A percentile compares a stretch with the other conserved stretches of the same genome.
These are phyloP conservation scores for Magnolia changhungtana DNA, from an alignment of 164 flowering plant genomes.

Conservation along the genomic window DNA sequence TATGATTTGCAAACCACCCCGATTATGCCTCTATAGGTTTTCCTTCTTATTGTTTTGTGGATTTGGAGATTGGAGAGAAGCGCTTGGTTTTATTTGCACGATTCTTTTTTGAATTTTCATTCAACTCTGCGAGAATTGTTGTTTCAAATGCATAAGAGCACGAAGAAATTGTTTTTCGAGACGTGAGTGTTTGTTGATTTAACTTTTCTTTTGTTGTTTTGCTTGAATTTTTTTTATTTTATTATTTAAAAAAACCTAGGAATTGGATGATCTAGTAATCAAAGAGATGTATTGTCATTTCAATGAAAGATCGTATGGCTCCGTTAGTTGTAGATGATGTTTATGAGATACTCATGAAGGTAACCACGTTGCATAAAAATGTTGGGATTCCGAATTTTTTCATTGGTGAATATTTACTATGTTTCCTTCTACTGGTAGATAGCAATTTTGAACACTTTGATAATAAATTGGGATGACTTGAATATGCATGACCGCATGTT, in stretches of 20 bases:
- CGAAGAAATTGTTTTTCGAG: conserved; percentile 86
- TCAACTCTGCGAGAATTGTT: conserved; percentile 92
- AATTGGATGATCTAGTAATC: conserved; percentile 35
- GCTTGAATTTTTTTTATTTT: no score
- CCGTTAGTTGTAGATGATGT: conserved; percentile 93
- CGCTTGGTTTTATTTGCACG: neutral
- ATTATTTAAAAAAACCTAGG: no score
- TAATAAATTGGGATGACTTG: no score
- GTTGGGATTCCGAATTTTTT: no score
- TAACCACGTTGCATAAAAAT: conserved; percentile 12
- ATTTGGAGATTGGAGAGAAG: no score
- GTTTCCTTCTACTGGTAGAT: no score
- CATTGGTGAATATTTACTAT: no score
- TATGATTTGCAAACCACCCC: conserved; percentile 92
- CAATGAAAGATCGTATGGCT: conserved; percentile 77
- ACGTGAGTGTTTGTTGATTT: conserved; percentile 52
- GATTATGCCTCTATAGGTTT: conserved; percentile 86
- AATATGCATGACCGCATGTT: no score
- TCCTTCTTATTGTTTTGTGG: conserved; percentile 1
- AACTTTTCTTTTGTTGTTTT: neutral
- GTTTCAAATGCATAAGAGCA: conserved; percentile 98
- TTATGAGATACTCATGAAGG: conserved; percentile 93
- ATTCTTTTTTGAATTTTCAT: neutral
- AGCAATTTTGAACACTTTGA: no score
- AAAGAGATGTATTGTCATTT: conserved; percentile 74